Base-by-base conservation (phyloP, 306 rosid genomes). In the Albizia julibrissin region DNA sequence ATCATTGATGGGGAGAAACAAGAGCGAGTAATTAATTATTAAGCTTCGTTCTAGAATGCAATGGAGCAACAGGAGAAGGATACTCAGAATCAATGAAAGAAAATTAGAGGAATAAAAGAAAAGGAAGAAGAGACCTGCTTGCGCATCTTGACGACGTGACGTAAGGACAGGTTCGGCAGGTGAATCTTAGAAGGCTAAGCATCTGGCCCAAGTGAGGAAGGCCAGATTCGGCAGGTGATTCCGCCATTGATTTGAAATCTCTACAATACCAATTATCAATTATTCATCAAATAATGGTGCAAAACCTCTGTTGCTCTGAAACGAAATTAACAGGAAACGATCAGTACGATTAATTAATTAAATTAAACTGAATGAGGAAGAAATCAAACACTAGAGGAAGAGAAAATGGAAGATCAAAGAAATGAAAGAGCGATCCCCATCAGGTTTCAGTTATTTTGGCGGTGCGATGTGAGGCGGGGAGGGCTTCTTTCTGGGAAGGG, bases 111-210 rank as follows among this genome's bases (percentile, higher is more conserved):
- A 29, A 29, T 29, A 2, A 29, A 29, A 29, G 31, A 29, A 29
- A 29, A 29, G 31, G 31, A 29, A 6, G 56, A 52, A 47, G 19
- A 61, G 3, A 90, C 99, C 97, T 93, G 98, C 43, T 90, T 91
- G 42, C 76, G 89, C 97, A 90, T 92, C 91, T 83, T 92, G 68
- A 95, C 80, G 61, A 93, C 91, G 31, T 29, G 74, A 92, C 83
- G 73, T 95, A 95, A 10, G 99, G 99, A 75, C 29, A n/a, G n/a
- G n/a, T n/a, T n/a, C n/a, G n/a, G n/a, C n/a, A n/a, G n/a, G 26
- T 90, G 98, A 84, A 95, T 83, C 66, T 97, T 87, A 95, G 87
- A 82, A 93, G 96, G 10, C 99, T 98, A 22, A 95, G 82, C 26
- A 92, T 75, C 61, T 86, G 87, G 18, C 93, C 93, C 99, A 95